Percentiles rank a stretch among this genome's conserved stretches.
phyloP scores from a whole-genome alignment of 75 land plant genomes.

The Picea sitchensis region DNA sequence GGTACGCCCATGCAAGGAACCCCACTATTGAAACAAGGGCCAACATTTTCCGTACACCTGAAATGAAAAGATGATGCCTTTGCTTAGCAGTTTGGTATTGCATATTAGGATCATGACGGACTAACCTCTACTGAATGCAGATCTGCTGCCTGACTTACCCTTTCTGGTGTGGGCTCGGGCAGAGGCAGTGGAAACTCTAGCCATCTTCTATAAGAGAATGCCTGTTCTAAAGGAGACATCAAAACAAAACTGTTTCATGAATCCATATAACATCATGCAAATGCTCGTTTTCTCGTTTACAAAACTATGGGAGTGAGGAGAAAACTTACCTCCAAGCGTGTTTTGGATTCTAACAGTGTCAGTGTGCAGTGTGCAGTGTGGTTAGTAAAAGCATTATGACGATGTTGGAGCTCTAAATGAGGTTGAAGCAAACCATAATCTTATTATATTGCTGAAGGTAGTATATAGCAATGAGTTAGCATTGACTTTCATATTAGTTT shows the following conservation, averaged over 20 bases:
- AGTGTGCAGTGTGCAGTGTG: not conserved
- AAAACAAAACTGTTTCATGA: too few species aligned
- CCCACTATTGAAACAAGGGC: conserved; percentile 21
- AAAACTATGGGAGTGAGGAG: not conserved
- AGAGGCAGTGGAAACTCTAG: conserved; percentile 29
- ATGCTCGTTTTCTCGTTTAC: too few species aligned
- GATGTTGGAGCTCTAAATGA: too few species aligned
- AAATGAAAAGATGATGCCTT: too few species aligned
- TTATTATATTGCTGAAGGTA: too few species aligned
- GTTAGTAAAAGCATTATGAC: too few species aligned
- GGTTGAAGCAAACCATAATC: too few species aligned
- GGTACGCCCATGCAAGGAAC: conserved; percentile 37
- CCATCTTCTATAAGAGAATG: not conserved
- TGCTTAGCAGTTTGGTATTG: too few species aligned
- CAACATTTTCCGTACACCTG: not conserved
- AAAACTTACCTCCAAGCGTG: not conserved
- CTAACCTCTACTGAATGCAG: not conserved
- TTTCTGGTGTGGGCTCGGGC: conserved; percentile 36
- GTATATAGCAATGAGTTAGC: too few species aligned
- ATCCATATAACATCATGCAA: too few species aligned
- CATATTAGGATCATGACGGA: not conserved
- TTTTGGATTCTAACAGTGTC: not conserved
- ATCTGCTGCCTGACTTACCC: not conserved
- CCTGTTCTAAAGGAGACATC: not conserved
- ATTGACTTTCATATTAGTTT: too few species aligned